These are phyloP conservation scores for Monilinia aucupariae DNA, from an alignment of 2,329 filamentous ascomycete genomes.

Conservation along the genomic window DNA sequence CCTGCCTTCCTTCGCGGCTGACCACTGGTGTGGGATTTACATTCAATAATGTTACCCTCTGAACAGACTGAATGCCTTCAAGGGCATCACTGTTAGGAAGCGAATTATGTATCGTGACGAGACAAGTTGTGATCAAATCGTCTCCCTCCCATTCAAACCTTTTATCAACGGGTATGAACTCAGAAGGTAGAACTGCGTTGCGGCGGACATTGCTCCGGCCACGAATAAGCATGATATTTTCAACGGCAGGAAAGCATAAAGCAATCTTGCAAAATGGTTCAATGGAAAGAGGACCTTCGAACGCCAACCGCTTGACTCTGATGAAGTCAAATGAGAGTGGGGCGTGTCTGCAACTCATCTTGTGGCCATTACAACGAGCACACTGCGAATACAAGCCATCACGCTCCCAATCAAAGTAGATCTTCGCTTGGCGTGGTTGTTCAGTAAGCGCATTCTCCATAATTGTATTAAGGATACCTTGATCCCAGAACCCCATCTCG, in stretches of 20 bases:
- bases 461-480: neutral
- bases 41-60: too few relatives aligned
- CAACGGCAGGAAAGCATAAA: neutral
- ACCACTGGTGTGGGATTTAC: too few relatives aligned
- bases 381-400: slow-evolving; percentile 5
- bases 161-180: neutral
- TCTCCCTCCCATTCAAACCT: slow-evolving; percentile 4
- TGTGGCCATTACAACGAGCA: neutral
- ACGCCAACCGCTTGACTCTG: neutral
- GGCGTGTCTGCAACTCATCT: slow-evolving; percentile 1
- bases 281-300: neutral
- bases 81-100: too few relatives aligned
- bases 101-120: neutral
- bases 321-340: neutral
- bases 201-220: neutral
- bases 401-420: slow-evolving; percentile 3
- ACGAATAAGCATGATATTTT: neutral
- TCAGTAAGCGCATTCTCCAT: neutral
- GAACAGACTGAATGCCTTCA: neutral
- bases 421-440: neutral
- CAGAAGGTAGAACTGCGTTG: neutral
- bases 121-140: neutral
- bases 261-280: slow-evolving; percentile 3
- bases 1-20: too few relatives aligned
- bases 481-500: neutral